Evolutionary conservation across 306 rosid genomes (phyloP).

Genomic region (Betula pendula): DNA sequence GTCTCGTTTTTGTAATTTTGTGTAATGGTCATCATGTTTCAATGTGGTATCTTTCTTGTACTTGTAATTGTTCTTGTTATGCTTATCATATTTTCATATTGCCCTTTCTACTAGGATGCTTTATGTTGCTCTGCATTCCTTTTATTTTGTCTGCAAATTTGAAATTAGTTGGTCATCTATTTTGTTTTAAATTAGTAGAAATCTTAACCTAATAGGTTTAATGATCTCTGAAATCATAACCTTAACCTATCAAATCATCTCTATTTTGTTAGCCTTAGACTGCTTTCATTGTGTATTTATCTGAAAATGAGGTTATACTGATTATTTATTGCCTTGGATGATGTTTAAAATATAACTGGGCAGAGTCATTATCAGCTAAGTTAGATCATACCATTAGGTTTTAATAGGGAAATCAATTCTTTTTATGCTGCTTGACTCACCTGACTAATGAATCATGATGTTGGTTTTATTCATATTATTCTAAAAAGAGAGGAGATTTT

Average conservation of each 20-base stretch:
- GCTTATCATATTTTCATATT: neutral
- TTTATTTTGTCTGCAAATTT: neutral
- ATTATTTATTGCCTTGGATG: neutral
- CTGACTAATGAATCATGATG: neutral
- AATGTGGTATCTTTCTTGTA: neutral
- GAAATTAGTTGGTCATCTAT: constrained; percentile 2
- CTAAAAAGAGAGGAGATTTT: neutral
- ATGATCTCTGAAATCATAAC: neutral
- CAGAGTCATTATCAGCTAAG: neutral
- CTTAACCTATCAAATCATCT: neutral
- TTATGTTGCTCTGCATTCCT: neutral
- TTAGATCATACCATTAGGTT: neutral
- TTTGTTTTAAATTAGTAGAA: neutral
- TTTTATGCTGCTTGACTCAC: neutral
- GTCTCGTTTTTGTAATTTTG: neutral
- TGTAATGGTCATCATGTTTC: neutral
- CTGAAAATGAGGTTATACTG: neutral
- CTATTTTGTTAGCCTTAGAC: neutral
- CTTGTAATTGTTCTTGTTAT: constrained; percentile 6
- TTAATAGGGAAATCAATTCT: too few relatives aligned
- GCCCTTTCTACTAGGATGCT: neutral
- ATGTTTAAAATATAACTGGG: neutral
- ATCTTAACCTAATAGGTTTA: neutral
- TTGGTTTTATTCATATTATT: neutral
- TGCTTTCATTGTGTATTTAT: neutral